phyloP scores from a whole-genome alignment of 1,284 basidiomycete genomes.

The Pisolithus thermaeus region DNA sequence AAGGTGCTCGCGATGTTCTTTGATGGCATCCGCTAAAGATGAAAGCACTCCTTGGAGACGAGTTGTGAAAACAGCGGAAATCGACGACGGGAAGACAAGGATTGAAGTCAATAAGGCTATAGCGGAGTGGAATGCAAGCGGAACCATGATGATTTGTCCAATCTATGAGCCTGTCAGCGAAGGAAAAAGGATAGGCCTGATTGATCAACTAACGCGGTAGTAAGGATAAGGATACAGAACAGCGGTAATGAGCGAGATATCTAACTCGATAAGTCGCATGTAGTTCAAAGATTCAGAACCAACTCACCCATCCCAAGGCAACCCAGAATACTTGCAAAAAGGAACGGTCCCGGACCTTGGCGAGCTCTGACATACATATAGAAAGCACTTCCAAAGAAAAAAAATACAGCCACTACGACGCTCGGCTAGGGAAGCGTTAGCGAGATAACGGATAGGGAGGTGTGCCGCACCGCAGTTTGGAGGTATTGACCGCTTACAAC shows the following conservation, averaged over 20 bases:
- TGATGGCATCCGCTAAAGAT: slow-evolving; percentile 45
- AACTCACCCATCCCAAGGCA: slow-evolving; percentile 49
- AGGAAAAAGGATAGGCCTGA: background rate
- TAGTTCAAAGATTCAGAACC: background rate
- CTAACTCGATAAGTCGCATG: slow-evolving; percentile 25
- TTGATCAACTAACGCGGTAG: slow-evolving; percentile 38
- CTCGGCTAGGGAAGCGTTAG: slow-evolving; percentile 38
- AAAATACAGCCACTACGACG: slow-evolving; percentile 58
- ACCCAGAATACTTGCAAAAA: slow-evolving; percentile 52
- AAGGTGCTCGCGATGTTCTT: slow-evolving; percentile 45
- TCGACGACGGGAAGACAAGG: slow-evolving; percentile 60
- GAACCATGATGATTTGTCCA: slow-evolving; percentile 51
- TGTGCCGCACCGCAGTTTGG: slow-evolving; percentile 47
- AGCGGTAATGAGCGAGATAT: slow-evolving; percentile 56
- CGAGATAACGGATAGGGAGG: background rate
- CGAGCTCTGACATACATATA: slow-evolving; percentile 63
- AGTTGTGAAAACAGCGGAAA: slow-evolving; percentile 58
- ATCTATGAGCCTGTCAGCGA: slow-evolving; percentile 27
- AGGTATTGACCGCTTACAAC: slow-evolving; percentile 51
- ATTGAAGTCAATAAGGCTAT: slow-evolving; percentile 50
- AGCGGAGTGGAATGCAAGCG: slow-evolving; percentile 57
- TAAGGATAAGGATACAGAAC: slow-evolving; percentile 63
- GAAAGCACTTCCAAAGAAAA: slow-evolving; percentile 57
- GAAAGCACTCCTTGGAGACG: slow-evolving; percentile 47
- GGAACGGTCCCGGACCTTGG: slow-evolving; percentile 61